These are phyloP conservation scores for Phytophthora citrophthora DNA, from an alignment of 352 stramenopile genomes.

Conservation along the genomic window DNA sequence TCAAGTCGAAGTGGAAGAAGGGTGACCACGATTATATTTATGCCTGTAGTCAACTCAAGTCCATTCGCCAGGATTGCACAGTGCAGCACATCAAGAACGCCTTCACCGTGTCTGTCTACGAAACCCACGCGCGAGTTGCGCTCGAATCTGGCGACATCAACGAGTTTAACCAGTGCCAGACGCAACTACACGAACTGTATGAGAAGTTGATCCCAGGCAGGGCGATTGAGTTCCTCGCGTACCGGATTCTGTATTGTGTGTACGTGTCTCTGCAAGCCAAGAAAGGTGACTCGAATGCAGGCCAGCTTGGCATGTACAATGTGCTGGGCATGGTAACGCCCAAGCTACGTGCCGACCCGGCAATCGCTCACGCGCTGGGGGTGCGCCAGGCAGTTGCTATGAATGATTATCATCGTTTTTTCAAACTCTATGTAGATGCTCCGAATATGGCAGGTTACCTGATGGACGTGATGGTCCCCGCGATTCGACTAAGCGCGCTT, in stretches of 20 bases:
- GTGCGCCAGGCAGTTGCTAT: slow-evolving; percentile 83
- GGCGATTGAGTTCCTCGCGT: slow-evolving; percentile 87
- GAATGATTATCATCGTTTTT: slow-evolving; percentile 91
- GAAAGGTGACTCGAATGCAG: slow-evolving; percentile 84
- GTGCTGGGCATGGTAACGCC: slow-evolving; percentile 68
- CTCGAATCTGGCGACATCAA: slow-evolving; percentile 96
- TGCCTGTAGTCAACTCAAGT: slow-evolving; percentile 99
- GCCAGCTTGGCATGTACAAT: slow-evolving; percentile 87
- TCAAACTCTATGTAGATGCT: slow-evolving; percentile 85
- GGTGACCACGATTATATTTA: slow-evolving; percentile 93
- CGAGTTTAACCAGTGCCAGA: slow-evolving; percentile 96
- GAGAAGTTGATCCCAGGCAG: slow-evolving; percentile 77
- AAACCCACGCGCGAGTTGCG: slow-evolving; percentile 96
- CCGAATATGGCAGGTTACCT: slow-evolving; percentile 92
- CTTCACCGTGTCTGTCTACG: slow-evolving; percentile 98
- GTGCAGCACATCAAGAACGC: slow-evolving; percentile 97
- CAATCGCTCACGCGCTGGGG: slow-evolving; percentile 71
- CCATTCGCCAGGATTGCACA: slow-evolving; percentile 98
- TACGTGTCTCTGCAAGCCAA: slow-evolving; percentile 90
- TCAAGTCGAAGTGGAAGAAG: slow-evolving; percentile 90
- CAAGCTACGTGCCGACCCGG: slow-evolving; percentile 57
- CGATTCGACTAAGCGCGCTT: slow-evolving; percentile 82
- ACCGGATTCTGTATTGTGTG: slow-evolving; percentile 91
- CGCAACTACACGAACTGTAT: slow-evolving; percentile 89
- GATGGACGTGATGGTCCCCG: slow-evolving; percentile 87